Evolutionary conservation across 2,329 filamentous ascomycete genomes (phyloP).

Genomic region (Colletotrichum sp.): DNA sequence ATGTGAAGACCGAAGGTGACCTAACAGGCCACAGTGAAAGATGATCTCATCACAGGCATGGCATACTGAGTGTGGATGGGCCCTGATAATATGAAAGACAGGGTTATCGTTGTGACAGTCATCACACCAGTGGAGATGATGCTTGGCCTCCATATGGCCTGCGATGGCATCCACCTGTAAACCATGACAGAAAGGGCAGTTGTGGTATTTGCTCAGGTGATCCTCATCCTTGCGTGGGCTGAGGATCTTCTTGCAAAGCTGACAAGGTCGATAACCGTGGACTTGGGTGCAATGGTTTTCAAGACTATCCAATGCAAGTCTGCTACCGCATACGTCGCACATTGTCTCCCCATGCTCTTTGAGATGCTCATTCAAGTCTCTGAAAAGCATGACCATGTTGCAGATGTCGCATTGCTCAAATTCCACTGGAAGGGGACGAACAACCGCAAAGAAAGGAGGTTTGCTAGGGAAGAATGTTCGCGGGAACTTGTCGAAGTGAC

Average conservation of each 20-base stretch:
- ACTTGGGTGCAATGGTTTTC: background rate
- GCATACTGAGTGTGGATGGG: background rate
- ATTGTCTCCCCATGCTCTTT: background rate
- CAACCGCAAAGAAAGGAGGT: background rate
- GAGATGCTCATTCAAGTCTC: background rate
- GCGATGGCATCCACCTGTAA: background rate
- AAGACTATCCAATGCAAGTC: background rate
- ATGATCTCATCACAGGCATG: background rate
- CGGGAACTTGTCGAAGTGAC: background rate
- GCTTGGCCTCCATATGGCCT: background rate
- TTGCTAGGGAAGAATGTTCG: background rate
- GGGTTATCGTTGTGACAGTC: background rate
- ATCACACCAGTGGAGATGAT: background rate
- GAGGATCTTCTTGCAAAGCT: background rate
- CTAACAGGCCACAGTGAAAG: background rate
- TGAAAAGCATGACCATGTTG: background rate
- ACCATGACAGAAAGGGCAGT: background rate
- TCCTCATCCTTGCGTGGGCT: fast-evolving
- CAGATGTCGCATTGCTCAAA: background rate
- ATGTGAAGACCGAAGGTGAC: background rate
- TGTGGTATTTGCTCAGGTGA: background rate
- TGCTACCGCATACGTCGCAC: background rate
- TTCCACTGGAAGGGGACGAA: background rate
- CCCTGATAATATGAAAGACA: fast-evolving
- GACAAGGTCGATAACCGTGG: background rate